phyloP scores from a whole-genome alignment of 257 asterid species.

The Handroanthus guayacan region DNA sequence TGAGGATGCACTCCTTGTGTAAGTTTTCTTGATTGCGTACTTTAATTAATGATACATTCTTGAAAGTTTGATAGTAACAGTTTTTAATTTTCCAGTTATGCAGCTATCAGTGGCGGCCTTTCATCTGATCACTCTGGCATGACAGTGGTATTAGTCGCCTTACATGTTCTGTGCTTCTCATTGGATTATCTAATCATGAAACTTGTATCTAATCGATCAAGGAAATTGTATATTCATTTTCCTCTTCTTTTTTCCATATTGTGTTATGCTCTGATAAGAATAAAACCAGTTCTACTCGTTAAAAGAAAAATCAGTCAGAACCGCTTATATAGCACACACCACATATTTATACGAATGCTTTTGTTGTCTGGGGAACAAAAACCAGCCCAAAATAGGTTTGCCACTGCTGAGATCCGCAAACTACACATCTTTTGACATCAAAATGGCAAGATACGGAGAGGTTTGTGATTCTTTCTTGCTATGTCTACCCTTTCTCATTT shows the following conservation, averaged over 20 bases:
- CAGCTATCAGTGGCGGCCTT: slow-evolving; percentile 75
- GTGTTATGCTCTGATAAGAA: neutral
- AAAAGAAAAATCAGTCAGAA: neutral
- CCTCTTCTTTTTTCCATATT: neutral
- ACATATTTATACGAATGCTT: neutral
- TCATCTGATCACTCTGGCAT: slow-evolving; percentile 41
- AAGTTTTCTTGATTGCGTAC: slow-evolving; percentile 36
- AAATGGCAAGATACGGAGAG: slow-evolving; percentile 80
- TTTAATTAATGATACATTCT: neutral
- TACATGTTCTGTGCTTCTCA: neutral
- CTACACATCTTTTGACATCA: slow-evolving; percentile 47
- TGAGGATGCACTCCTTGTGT: slow-evolving; percentile 89
- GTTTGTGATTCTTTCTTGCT: slow-evolving; percentile 42
- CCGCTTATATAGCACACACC: neutral
- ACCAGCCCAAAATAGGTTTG: slow-evolving; percentile 65
- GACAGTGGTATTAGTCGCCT: slow-evolving; percentile 43
- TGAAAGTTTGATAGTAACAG: neutral
- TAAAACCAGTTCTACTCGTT: neutral
- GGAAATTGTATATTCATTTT: neutral
- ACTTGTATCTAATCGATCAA: neutral
- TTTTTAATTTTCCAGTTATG: slow-evolving; percentile 58
- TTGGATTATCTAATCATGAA: neutral
- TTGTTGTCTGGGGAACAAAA: neutral
- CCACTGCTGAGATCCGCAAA: slow-evolving; percentile 69
- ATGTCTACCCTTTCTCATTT: neutral